These are phyloP conservation scores for Arthrinium puccinioides DNA, from an alignment of 2,329 filamentous ascomycete genomes.

Conservation along the genomic window DNA sequence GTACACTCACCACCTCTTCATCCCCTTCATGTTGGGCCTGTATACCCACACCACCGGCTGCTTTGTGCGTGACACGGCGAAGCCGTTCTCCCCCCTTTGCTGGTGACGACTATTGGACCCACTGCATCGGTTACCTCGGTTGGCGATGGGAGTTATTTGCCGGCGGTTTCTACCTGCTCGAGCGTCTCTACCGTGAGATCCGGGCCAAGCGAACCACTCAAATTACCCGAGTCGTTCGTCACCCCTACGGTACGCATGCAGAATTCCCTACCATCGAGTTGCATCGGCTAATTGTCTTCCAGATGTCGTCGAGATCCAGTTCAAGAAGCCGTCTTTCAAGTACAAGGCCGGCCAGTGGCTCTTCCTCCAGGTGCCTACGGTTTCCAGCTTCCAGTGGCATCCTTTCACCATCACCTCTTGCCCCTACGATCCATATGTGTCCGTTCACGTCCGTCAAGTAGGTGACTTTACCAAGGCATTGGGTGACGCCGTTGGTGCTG, in stretches of 20 bases:
- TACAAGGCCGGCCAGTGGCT: conserved; percentile 99
- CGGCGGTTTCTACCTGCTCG: conserved; percentile 76
- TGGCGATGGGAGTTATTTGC: conserved; percentile 95
- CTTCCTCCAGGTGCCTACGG: conserved; percentile 85
- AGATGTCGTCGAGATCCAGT: conserved; percentile 97
- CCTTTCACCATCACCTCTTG: conserved; percentile 99
- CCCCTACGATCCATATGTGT: conserved; percentile 90
- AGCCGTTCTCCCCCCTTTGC: conserved; percentile 78
- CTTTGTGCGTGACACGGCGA: conserved; percentile 78
- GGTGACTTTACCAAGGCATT: conserved; percentile 93
- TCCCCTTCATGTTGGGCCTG: conserved; percentile 86
- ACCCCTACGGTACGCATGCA: conserved; percentile 89
- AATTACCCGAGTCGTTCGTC: conserved; percentile 89
- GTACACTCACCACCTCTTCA: conserved; percentile 99
- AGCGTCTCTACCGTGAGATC: conserved; percentile 87
- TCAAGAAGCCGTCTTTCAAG: conserved; percentile 90
- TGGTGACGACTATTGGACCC: conserved; percentile 73
- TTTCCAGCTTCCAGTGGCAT: conserved; percentile 92
- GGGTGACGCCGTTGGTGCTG: conserved; percentile 92
- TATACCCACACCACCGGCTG: conserved; percentile 96
- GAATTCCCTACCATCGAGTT: conserved; percentile 4
- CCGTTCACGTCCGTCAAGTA: conserved; percentile 90
- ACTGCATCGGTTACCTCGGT: conserved; percentile 91
- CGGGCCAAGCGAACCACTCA: conserved; percentile 75
- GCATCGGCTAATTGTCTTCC: conserved; percentile 18